Evolutionary conservation across 148 eudicot species (phyloP).

Genomic region (Suaeda aralocaspica): DNA sequence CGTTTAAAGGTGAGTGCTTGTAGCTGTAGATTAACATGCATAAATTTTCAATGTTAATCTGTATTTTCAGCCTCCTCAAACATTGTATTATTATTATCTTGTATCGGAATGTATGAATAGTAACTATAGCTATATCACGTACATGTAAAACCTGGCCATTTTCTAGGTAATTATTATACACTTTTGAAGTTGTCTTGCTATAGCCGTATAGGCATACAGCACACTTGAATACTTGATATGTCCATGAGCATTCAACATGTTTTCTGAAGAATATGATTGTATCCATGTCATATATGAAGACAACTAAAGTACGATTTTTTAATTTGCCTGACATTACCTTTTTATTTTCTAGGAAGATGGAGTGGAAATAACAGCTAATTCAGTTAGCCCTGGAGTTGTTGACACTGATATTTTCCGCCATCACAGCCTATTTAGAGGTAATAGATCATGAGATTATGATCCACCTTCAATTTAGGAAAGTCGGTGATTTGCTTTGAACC

Average conservation of each 20-base stretch:
- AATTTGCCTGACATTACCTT: background rate
- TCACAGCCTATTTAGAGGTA: conserved; percentile 38
- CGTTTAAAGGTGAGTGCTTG: conserved; percentile 35
- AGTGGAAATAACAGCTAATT: conserved; percentile 51
- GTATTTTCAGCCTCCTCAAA: no score
- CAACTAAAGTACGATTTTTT: no score
- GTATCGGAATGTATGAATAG: no score
- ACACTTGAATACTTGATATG: background rate
- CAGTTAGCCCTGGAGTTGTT: conserved; percentile 63
- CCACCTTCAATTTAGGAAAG: no score
- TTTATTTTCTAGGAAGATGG: conserved; percentile 46
- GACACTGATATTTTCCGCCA: conserved; percentile 57
- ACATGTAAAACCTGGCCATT: background rate
- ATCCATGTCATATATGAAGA: background rate
- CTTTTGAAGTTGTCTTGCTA: background rate
- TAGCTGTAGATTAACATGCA: background rate
- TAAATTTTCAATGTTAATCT: no score
- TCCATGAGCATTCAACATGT: background rate
- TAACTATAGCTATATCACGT: no score
- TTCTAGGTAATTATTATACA: background rate
- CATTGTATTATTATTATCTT: no score
- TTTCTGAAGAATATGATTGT: background rate
- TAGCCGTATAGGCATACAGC: no score
- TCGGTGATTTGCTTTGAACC: background rate
- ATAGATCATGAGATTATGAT: background rate